phyloP scores from a whole-genome alignment of 2,329 filamentous ascomycete species.

The Phoma sp. region DNA sequence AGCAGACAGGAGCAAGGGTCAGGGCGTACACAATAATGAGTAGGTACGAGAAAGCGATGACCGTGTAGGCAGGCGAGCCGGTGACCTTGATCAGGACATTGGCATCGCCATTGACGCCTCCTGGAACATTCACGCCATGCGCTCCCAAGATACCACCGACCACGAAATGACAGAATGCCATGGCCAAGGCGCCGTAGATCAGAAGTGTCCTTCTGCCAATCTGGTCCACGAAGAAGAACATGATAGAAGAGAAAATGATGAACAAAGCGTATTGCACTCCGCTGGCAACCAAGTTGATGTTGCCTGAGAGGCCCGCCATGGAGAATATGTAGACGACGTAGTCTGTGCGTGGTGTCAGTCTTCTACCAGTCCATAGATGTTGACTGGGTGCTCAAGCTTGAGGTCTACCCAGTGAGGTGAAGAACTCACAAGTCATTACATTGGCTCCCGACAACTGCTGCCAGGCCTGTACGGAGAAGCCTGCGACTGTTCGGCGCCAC shows the following conservation, averaged over 20 bases:
- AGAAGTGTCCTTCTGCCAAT: slow-evolving; percentile 50
- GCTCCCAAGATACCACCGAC: slow-evolving; percentile 50
- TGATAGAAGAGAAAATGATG: slow-evolving; percentile 50
- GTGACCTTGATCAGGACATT: slow-evolving; percentile 62
- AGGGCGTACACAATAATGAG: slow-evolving; percentile 68
- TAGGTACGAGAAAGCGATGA: slow-evolving; percentile 70
- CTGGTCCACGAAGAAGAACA: slow-evolving; percentile 52
- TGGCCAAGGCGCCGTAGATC: slow-evolving; percentile 51
- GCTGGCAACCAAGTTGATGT: slow-evolving; percentile 53
- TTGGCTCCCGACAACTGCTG: slow-evolving; percentile 56
- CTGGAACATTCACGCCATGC: slow-evolving; percentile 51
- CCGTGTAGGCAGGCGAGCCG: slow-evolving; percentile 62
- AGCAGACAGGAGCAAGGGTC: slow-evolving; percentile 68
- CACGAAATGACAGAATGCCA: slow-evolving; percentile 56
- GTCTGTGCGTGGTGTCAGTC: slow-evolving; percentile 31
- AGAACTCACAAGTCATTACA: slow-evolving; percentile 32
- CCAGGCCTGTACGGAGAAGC: slow-evolving; percentile 64
- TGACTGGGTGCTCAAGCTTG: too few species aligned
- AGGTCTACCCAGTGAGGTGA: too few species aligned
- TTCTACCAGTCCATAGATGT: too few species aligned
- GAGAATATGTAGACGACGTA: slow-evolving; percentile 67
- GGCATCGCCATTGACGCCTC: slow-evolving; percentile 53
- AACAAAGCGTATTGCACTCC: slow-evolving; percentile 52
- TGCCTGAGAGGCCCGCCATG: slow-evolving; percentile 63
- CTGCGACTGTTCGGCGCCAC: slow-evolving; percentile 64